Base-by-base conservation (phyloP, 768 basidiomycete species). In the Kondoa malvinella region DNA sequence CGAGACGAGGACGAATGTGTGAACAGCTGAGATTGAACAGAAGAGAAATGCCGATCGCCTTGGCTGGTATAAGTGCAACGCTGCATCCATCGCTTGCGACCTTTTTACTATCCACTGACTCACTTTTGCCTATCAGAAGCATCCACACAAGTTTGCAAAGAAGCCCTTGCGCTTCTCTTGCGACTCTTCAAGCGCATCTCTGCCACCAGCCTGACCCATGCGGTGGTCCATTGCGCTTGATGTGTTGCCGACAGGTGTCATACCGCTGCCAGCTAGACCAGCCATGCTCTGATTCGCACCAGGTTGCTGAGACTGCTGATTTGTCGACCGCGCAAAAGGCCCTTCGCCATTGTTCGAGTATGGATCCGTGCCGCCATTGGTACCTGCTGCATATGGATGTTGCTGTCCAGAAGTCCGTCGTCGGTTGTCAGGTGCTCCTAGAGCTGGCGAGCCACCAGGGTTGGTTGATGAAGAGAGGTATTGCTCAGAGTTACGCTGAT, bases 401-500 rank as follows among this genome's bases (percentile, higher is more conserved):
- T 4, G 57, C 32, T 34, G 61, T 25, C 17, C n/a, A 4, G 64
- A 62, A 3, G 26, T 33, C 34, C 32, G 68, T 72, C 69, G 63
- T 69, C 67, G 25, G 70, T 61, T 4, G 34, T 56, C 15, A 69
- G 69, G 16, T 64, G 66, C 25, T 68, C 66, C 15, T 34, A 56
- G 25, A 12, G 70, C 56, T 14, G 72, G 68, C 17, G 66, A 34
- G 3, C 57, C 29, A 57, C 58, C 61, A 58, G 75, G 75, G 67
- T 79, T 78, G 56, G 72, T 73, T 57, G 83, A 81, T 72, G 83
- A 82, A 61, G 81, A 78, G 65, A 80, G 73, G 85, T 80, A n/a
- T 87, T 85, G 21, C 86, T 85, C 68, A 85, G 84, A 29, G 83
- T 78, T 0, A 79, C 76, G 70, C 77, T 77, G 62, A 77, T 80